Percentiles rank a stretch among this genome's conserved stretches.
phyloP scores from a whole-genome alignment of 2,329 filamentous ascomycete species.

The Stagonosporopsis rhizophila region DNA sequence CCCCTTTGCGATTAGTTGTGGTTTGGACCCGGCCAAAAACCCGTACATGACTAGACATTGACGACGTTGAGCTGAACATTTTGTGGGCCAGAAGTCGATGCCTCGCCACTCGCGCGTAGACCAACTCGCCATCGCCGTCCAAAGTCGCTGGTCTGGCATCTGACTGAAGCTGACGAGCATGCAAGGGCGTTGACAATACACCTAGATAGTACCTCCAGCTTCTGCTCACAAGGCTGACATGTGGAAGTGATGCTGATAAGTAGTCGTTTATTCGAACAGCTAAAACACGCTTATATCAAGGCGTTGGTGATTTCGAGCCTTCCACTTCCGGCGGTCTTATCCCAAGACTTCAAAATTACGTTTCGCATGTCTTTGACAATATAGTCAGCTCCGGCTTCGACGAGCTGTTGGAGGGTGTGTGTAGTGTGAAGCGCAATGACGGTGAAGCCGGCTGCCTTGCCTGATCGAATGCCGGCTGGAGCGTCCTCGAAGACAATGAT shows the following conservation, averaged over 20 bases:
- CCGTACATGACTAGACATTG: background rate
- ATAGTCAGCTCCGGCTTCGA: slow-evolving; percentile 83
- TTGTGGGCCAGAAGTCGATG: slow-evolving; percentile 22
- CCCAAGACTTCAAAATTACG: slow-evolving; percentile 66
- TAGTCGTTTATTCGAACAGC: slow-evolving; percentile 12
- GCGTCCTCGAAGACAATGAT: slow-evolving; percentile 88
- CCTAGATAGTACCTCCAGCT: background rate
- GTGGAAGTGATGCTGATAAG: slow-evolving; percentile 4
- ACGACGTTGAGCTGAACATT: slow-evolving; percentile 28
- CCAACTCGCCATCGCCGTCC: slow-evolving; percentile 28
- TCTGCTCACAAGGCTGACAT: slow-evolving; percentile 4
- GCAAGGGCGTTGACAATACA: slow-evolving; percentile 5
- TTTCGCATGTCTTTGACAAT: slow-evolving; percentile 81
- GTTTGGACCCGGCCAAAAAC: background rate
- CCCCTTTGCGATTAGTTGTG: slow-evolving; percentile 14
- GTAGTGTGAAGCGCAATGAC: slow-evolving; percentile 87
- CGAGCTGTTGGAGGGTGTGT: slow-evolving; percentile 75
- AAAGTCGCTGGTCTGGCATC: slow-evolving; percentile 22
- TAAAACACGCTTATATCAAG: slow-evolving; percentile 46
- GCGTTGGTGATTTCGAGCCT: slow-evolving; percentile 73
- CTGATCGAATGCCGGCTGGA: slow-evolving; percentile 81
- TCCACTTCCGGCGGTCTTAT: slow-evolving; percentile 64
- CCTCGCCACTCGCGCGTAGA: slow-evolving; percentile 23
- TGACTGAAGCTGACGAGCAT: slow-evolving; percentile 27
- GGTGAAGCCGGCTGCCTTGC: slow-evolving; percentile 84